A percentile compares a stretch with the other conserved stretches of the same genome.
Conservation (phyloP, 2,329 filamentous ascomycete genomes). For the Coniochaeta sp. region DNA sequence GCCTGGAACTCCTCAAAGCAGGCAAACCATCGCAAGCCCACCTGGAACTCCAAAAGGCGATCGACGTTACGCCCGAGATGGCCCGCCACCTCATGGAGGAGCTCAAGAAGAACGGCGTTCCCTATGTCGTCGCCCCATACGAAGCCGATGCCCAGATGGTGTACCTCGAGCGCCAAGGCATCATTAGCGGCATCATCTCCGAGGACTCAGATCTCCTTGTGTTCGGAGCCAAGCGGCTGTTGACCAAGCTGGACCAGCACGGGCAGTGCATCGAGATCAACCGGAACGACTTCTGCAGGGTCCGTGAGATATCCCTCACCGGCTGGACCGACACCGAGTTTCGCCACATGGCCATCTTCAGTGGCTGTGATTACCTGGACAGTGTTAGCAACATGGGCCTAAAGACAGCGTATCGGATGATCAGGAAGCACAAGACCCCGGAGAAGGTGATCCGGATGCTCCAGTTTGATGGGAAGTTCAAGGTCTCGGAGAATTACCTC, state of each 20-base stretch:
- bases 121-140: slow-evolving; percentile 92
- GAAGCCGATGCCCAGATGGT: slow-evolving; percentile 96
- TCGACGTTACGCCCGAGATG: slow-evolving; percentile 96
- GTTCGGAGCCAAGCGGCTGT: slow-evolving; percentile 81
- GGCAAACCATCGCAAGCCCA: slow-evolving; percentile 77
- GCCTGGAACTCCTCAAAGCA: slow-evolving; percentile 71
- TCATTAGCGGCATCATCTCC: slow-evolving; percentile 82
- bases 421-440: slow-evolving; percentile 83
- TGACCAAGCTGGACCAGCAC: slow-evolving; percentile 92
- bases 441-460: slow-evolving; percentile 77
- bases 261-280: slow-evolving; percentile 91
- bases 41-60: slow-evolving; percentile 84
- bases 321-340: slow-evolving; percentile 93
- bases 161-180: slow-evolving; percentile 80
- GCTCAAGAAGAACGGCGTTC: slow-evolving; percentile 69
- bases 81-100: slow-evolving; percentile 86
- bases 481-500: slow-evolving; percentile 74
- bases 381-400: slow-evolving; percentile 80
- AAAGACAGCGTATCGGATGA: slow-evolving; percentile 86
- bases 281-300: slow-evolving; percentile 79
- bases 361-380: slow-evolving; percentile 91
- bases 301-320: slow-evolving; percentile 78
- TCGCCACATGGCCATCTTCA: slow-evolving; percentile 90
- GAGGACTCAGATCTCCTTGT: slow-evolving; percentile 96
- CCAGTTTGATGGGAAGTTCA: slow-evolving; percentile 82